Evolutionary conservation across 495 filamentous ascomycete genomes (phyloP).

Genomic region (Podospora anserina): DNA sequence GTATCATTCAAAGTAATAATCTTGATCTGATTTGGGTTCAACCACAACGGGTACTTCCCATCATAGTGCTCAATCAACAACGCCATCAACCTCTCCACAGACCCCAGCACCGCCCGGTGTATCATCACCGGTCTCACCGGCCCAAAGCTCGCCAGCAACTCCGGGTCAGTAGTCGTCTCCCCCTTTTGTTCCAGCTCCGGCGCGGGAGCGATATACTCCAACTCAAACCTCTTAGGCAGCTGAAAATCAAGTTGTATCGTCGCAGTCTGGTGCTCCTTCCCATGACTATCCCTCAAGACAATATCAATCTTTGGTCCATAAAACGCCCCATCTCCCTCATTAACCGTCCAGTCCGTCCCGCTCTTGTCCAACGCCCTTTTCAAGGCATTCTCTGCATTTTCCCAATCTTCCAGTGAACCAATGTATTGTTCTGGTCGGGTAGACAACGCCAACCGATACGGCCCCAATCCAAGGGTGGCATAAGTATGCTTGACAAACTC

Average conservation of each 20-base stretch:
- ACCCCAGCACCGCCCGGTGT: slow-evolving; percentile 84
- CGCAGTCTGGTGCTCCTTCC: slow-evolving; percentile 87
- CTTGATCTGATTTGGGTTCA: slow-evolving; percentile 77
- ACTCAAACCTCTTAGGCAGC: slow-evolving; percentile 74
- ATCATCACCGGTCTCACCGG: slow-evolving; percentile 75
- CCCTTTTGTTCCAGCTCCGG: slow-evolving; percentile 62
- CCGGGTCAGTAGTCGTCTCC: slow-evolving; percentile 42
- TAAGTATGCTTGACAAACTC: slow-evolving; percentile 80
- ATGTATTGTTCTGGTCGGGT: slow-evolving; percentile 81
- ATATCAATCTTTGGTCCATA: slow-evolving; percentile 97
- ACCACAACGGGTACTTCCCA: slow-evolving; percentile 87
- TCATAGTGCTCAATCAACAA: slow-evolving; percentile 81
- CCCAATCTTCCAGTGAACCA: slow-evolving; percentile 76
- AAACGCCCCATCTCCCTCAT: slow-evolving; percentile 84
- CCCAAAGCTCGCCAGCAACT: slow-evolving; percentile 45
- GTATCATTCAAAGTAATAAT: slow-evolving; percentile 73
- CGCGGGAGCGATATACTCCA: slow-evolving; percentile 75
- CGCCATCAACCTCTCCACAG: slow-evolving; percentile 82
- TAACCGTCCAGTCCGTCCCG: slow-evolving; percentile 65
- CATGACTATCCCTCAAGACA: slow-evolving; percentile 74
- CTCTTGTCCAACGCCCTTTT: slow-evolving; percentile 64
- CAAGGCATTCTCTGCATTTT: slow-evolving; percentile 71
- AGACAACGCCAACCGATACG: slow-evolving; percentile 74
- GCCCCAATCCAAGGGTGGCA: slow-evolving; percentile 66
- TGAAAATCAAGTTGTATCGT: slow-evolving; percentile 95